Base-by-base conservation (phyloP, 768 basidiomycete genomes). In the Mycena floridula region DNA sequence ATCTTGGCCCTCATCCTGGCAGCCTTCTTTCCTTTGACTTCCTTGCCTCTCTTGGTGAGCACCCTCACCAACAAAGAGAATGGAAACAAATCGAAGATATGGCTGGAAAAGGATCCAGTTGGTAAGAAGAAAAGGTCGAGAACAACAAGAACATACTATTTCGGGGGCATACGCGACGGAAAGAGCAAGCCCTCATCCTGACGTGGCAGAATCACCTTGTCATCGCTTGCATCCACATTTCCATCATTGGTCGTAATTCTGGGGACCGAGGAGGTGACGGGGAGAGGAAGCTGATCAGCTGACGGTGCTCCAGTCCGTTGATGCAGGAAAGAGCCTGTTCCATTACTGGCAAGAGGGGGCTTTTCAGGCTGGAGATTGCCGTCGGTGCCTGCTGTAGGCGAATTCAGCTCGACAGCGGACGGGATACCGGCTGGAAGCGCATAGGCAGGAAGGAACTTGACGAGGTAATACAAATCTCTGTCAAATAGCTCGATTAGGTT, bases 391-490 rank as follows among this genome's bases (percentile, higher is more conserved):
- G n/a, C n/a, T n/a, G n/a, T n/a, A n/a, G n/a, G n/a, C n/a, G n/a
- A n/a, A n/a, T n/a, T n/a, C 13, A 35, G 32, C 4, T 73, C 67
- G 15, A 61, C 44, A 26, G 48, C 48, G 24, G 69, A 70, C 26
- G 65, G 76, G 43, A 76, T 61, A 25, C 76, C 75, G 2, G 72
- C 55, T 1, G 80, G 79, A 4, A 82, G 59, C 1, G 73, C 70
- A 51, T 82, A 83, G 9, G 76, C 66, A 3, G 85, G 83, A n/a
- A 88, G 71, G 58, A 79, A 84, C 56, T 83, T 86, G 56, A 83
- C 77, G 36, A 81, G 73, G 49, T 82, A 73, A 61, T 82, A 85
- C 13, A 85, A 62, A 57, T 85, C 81, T 52, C 70, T 73, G 42
- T 7, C 20, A 25, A 8, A 21, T n/a, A 25, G n/a, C 21, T 25